A percentile compares a stretch with the other conserved stretches of the same genome.
Evolutionary conservation across 176 grass and related monocot species (phyloP).

Genomic region (Typha latifolia): DNA sequence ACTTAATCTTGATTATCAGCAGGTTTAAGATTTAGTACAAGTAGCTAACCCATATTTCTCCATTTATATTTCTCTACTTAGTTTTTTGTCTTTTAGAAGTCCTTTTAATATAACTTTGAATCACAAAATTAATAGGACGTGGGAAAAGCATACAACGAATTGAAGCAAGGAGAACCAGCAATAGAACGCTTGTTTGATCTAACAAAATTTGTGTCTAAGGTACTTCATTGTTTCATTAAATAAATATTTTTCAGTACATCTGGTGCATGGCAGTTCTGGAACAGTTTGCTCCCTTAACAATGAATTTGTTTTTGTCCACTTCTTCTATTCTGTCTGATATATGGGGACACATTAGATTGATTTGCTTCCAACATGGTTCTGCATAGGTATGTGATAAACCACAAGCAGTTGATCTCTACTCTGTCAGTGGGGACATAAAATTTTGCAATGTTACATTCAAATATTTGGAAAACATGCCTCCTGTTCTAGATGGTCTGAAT

Average conservation of each 20-base stretch:
- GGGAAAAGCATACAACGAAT: conserved; percentile 79
- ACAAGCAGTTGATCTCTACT: conserved; percentile 36
- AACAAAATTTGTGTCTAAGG: conserved; percentile 59
- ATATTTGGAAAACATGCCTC: conserved; percentile 42
- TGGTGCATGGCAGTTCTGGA: too few species aligned
- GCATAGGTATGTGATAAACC: conserved; percentile 53
- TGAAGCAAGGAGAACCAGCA: conserved; percentile 77
- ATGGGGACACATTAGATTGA: too few species aligned
- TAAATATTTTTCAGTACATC: background rate
- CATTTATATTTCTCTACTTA: too few species aligned
- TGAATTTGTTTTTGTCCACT: too few species aligned
- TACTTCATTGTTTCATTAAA: conserved; percentile 18
- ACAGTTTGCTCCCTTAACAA: too few species aligned
- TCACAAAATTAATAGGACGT: conserved; percentile 39
- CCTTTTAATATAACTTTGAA: background rate
- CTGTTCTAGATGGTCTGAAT: conserved; percentile 37
- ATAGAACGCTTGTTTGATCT: conserved; percentile 70
- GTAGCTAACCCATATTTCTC: too few species aligned
- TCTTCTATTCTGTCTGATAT: too few species aligned
- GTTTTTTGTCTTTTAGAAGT: too few species aligned
- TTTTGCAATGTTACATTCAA: conserved; percentile 63
- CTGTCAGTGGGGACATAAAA: conserved; percentile 52
- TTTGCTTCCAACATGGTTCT: conserved; percentile 3
- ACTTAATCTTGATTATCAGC: too few species aligned
- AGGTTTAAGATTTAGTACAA: too few species aligned